Base-by-base conservation (phyloP, 148 eudicot species). In the Euryodendron excelsum region DNA sequence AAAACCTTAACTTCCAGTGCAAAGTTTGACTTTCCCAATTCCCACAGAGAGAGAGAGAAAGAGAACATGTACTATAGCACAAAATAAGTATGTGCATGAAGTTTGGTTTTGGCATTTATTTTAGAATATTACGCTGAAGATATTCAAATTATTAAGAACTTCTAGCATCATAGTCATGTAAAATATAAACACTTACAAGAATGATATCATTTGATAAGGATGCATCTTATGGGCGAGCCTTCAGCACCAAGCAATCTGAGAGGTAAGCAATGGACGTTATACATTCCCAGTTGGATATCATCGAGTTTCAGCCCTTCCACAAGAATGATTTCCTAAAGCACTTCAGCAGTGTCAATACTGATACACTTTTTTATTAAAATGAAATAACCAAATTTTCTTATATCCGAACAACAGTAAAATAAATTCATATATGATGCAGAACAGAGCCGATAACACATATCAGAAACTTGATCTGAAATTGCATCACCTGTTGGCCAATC, bases 291-390 rank as follows among this genome's bases (percentile, higher is more conserved):
- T 56, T 88, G 80, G 25, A 91, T 80, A 25, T 79, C 83, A 23
- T 92, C 90, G 33, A 94, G 88, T 84, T 92, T 94, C 77, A 94
- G 84, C 74, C 85, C 94, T 81, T 94, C 98, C 74, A 94, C 97
- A 15, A 92, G 91, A 84, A 92, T 91, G 37, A 89, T 85, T 58
- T 94, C 94, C 98, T 92, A 79, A 74, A 82, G 23, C 34, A 74
- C 36, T 62, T 34, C 27, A 67, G n/a, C 21, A 37, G 8, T 12
- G 52, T 61, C 12, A 72, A 70, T 6, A 71, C 25, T 15, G 37
- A 71, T 70, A n/a, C 52, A 5, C 47, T 70, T 45, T 28, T 70
- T 11, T 2, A 13, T 30, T 28, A 71, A 31, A 63, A 64, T 1
- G 18, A 21, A 72, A 23, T 5, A 5, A 12, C 6, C 23, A 25